phyloP scores from a whole-genome alignment of 352 stramenopile genomes.

The Globisporangium viniferum region DNA sequence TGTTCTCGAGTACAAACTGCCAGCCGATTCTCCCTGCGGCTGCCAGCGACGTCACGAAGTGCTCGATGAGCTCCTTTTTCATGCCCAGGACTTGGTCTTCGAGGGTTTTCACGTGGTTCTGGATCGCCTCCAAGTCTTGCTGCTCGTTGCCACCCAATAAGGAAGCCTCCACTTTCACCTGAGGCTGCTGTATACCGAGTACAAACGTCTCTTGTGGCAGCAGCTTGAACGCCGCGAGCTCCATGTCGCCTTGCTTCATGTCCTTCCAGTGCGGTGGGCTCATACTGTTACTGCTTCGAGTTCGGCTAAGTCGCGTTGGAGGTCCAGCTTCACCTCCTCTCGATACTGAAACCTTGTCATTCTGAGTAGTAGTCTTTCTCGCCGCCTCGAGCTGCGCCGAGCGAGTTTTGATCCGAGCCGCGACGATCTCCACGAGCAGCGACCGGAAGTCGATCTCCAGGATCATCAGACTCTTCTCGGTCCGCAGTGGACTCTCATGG shows the following conservation, averaged over 20 bases:
- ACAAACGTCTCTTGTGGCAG: slow-evolving; percentile 28
- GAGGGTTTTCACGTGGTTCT: slow-evolving; percentile 2
- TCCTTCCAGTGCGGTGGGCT: neutral
- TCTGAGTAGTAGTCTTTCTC: slow-evolving; percentile 11
- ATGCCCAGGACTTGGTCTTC: slow-evolving; percentile 24
- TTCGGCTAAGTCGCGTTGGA: neutral
- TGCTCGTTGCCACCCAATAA: neutral
- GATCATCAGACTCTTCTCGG: slow-evolving; percentile 49
- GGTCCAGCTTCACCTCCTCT: neutral
- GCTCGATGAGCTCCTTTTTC: slow-evolving; percentile 48
- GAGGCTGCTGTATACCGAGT: slow-evolving; percentile 31
- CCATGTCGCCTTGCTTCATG: slow-evolving; percentile 8
- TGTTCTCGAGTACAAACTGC: slow-evolving; percentile 76
- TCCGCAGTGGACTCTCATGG: slow-evolving; percentile 10
- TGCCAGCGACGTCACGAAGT: slow-evolving; percentile 33
- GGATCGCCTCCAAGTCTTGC: slow-evolving; percentile 3
- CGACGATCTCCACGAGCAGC: slow-evolving; percentile 47
- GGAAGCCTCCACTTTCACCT: neutral
- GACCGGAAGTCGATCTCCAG: slow-evolving; percentile 54
- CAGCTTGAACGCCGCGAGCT: slow-evolving; percentile 20
- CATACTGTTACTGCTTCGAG: neutral
- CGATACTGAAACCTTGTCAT: neutral
- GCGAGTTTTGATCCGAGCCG: slow-evolving; percentile 32
- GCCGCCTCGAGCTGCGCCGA: slow-evolving; percentile 14
- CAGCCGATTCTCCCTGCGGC: slow-evolving; percentile 46